phyloP scores from a whole-genome alignment of 225 moss, liverwort and hornwort genomes.

The Antitrichia curtipendula region DNA sequence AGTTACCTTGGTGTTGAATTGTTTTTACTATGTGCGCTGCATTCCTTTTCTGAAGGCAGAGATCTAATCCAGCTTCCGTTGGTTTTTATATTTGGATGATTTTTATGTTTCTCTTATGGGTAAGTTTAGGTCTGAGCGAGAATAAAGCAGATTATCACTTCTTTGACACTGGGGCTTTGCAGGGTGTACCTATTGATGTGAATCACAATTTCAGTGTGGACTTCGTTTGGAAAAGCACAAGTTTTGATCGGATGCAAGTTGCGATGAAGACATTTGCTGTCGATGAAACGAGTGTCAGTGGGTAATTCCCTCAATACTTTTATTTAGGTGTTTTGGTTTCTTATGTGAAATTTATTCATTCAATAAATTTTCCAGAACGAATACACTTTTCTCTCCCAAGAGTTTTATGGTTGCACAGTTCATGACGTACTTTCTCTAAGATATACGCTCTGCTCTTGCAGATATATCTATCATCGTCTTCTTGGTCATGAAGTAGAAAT shows the following conservation, averaged over 20 bases:
- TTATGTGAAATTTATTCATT: background rate
- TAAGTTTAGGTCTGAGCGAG: background rate
- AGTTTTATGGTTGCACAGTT: background rate
- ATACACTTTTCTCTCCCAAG: background rate
- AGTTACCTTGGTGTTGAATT: background rate
- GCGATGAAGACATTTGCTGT: constrained; percentile 99
- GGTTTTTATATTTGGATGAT: background rate
- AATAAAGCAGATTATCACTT: background rate
- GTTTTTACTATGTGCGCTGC: background rate
- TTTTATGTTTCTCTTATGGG: background rate
- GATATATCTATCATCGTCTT: constrained; percentile 95
- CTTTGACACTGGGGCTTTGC: background rate
- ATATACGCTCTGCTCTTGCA: background rate
- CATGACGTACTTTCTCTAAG: background rate
- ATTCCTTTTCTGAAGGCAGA: background rate
- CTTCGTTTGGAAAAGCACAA: constrained; percentile 99
- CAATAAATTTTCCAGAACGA: background rate
- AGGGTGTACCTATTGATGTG: constrained; percentile 95
- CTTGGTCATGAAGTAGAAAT: constrained; percentile 87
- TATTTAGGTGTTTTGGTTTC: background rate
- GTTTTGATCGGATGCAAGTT: constrained; percentile 98
- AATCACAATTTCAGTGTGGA: constrained; percentile 98
- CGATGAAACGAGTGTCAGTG: constrained; percentile 98
- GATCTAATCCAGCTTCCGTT: background rate
- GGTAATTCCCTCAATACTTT: constrained; percentile 26